Evolutionary conservation across 2,329 filamentous ascomycete species (phyloP), one percentile per base, ranked within the genome.

Genomic region (Coniella vitis): DNA sequence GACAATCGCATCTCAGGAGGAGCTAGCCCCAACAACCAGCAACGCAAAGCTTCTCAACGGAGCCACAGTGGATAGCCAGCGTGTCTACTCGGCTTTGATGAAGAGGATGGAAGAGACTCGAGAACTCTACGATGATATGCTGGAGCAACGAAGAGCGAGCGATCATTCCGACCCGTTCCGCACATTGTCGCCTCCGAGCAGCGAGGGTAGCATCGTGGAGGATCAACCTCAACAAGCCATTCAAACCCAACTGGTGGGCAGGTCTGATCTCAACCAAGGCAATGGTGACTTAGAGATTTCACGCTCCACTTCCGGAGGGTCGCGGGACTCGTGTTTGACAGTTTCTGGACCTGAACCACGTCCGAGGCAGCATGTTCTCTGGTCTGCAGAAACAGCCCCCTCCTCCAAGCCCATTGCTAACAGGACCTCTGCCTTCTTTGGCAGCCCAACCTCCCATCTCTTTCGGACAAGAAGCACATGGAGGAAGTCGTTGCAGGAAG

Each of bases 11-110:
- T 46, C 49, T 21, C 55, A 49, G 43, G 57, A 53, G 45, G 38
- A 47, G 54, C 21, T 43, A 17, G 49, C 29, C 21, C 34, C 40
- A 25, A 22, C 44, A 10, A 22, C 14, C 4, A 35, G 4, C 31
- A 36, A 40, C 9, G 44, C 44, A 43, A 43, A 41, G 20, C 29
- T 49, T 44, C 53, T 53, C 57, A 32, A 57, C 48, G 55, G 57
- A 35, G 60, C 57, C 45, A 57, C 66, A 0, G 66, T 79, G 20
- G 73, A 83, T 49, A 81, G 77, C 51, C 72, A 80, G 35, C 72
- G 75, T 32, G 71, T 86, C 3, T 85, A 83, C 57, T 79, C 78
- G 5, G 82, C 81, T 1, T 65, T 86, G n/a, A 78, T 85, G 65
- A 76, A 76, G 53, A 69, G 72, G 31, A 62, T 80, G 37, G 63